Percentiles rank a stretch among this genome's conserved stretches.
These are phyloP conservation scores for Zasmidium citrigriseum DNA, from an alignment of 2,329 filamentous ascomycete species.

Conservation along the genomic window DNA sequence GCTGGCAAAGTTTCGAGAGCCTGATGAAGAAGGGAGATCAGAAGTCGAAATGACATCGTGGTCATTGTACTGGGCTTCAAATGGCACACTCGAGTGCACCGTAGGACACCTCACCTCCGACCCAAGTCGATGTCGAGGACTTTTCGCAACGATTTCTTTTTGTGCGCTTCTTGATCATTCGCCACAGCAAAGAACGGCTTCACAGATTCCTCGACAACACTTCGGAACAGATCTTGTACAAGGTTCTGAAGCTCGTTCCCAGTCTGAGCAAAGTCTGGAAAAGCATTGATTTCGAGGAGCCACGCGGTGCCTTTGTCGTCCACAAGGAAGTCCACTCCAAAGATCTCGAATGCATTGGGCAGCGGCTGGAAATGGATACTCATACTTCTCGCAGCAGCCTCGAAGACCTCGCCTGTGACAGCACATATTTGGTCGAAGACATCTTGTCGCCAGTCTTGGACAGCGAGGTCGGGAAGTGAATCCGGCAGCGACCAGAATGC, in stretches of 20 bases:
- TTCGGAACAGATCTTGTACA: slow-evolving; percentile 75
- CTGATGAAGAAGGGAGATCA: no score
- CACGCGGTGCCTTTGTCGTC: slow-evolving; percentile 65
- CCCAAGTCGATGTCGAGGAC: not conserved
- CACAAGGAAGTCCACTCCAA: slow-evolving; percentile 87
- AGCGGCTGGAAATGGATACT: slow-evolving; percentile 88
- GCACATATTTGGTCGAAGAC: slow-evolving; percentile 74
- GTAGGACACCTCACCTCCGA: not conserved
- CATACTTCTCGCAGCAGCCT: slow-evolving; percentile 82
- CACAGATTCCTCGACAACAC: slow-evolving; percentile 68
- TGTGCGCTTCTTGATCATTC: not conserved
- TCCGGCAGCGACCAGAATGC: slow-evolving; percentile 71
- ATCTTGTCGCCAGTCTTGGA: slow-evolving; percentile 53
- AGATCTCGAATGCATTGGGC: slow-evolving; percentile 87
- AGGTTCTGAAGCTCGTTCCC: slow-evolving; percentile 71
- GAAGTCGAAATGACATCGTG: no score
- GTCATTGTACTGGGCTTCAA: no score
- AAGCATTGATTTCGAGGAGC: slow-evolving; percentile 91
- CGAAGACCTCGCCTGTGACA: slow-evolving; percentile 76
- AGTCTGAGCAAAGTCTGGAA: slow-evolving; percentile 93
- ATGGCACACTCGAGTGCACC: no score
- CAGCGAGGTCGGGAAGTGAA: slow-evolving; percentile 30
- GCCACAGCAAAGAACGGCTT: slow-evolving; percentile 63
- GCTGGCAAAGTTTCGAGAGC: no score
- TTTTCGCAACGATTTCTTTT: not conserved